Evolutionary conservation across 805 yeast species (phyloP), one percentile per base, ranked within the genome.

Genomic region (Hanseniaspora jakobsenii): DNA sequence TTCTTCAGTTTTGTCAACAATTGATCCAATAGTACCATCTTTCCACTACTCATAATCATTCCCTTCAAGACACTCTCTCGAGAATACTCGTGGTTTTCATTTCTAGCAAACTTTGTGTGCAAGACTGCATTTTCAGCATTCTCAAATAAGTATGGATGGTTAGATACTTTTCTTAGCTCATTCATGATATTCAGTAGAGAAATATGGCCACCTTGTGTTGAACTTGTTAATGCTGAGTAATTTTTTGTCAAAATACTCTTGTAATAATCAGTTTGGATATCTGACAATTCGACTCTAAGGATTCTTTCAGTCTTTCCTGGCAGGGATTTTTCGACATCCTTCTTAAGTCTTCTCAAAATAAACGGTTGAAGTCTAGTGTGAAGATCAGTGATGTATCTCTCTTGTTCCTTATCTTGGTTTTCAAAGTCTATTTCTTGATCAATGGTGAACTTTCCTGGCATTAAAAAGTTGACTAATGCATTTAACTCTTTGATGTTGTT

Each of bases 261-360:
- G 66, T 91, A 91, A 62, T 89, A 91, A 48, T 84, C 86, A 0
- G 97, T 91, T 64, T 91, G 99, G 53, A 85, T 69, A 56, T 91
- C 98, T 1, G 96, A 83, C 48, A 91, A 68, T 59, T 91, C 99
- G 4, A 91, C 98, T 55, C 98, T 74, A 53, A 93, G 66, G 50
- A 93, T 93, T 53, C 97, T 75, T 64, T 91, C 98, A 0, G 95
- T 81, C 60, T 91, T 91, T 1, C 95, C 83, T 2, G 98, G 98
- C 50, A 91, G 69, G 0, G 95, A 85, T 58, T 89, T 93, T 60
- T 93, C 98, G 10, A 91, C 99, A 64, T 91, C 98, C 58, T 91
- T 91, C 61, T 91, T 91, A 60, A 93, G 71, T 55, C 99, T 74
- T 61, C 99, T 77, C 51, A 91, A 67, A 47, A 91, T 91, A 56